Base-by-base conservation (phyloP, 495 filamentous ascomycete species). In the Xylaria castorea region DNA sequence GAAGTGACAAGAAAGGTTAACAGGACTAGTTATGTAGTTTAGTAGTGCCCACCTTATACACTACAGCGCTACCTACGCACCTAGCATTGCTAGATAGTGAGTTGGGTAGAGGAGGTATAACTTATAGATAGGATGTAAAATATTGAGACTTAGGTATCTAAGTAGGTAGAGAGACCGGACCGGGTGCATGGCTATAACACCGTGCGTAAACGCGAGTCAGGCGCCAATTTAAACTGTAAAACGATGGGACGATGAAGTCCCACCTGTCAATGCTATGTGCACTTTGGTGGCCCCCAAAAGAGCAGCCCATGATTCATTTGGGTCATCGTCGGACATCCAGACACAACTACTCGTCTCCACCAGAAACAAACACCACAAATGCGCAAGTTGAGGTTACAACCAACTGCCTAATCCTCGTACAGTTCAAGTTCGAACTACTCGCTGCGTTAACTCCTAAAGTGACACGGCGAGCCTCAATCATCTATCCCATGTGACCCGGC, bases 381-480 rank as follows among this genome's bases (percentile, higher is more conserved):
- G 40, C 68, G 14, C 42, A 27, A 36, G n/a, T 62, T 25, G 32
- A 71, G 60, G 68, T 64, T 58, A 64, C 68, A 25, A 14, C 38
- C 40, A 22, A 34, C 61, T 44, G 22, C 48, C 60, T 65, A 20
- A 42, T 34, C 42, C 60, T 44, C 42, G 46, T 14, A 70, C 40
- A 6, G 57, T 16, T 46, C 46, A 46, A 6, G 57, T 16, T 46
- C 46, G 60, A 36, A 57, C 32, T 65, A 2, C 32, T 58, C 68
- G 44, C 46, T 46, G 70, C 61, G 50, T 40, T 44, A 53, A 44
- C 20, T 67, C 53, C 40, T 34, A 44, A 53, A 42, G 70, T 65
- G 51, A 57, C 48, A 61, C 62, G 34, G 63, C 36, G 60, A 67
- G 70, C 70, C 62, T 72, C 70, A 71, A 66, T 46, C 32, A 27